phyloP scores from a whole-genome alignment of 129 eudicot genomes.

The sunflower (Helianthus annuus) region DNA sequence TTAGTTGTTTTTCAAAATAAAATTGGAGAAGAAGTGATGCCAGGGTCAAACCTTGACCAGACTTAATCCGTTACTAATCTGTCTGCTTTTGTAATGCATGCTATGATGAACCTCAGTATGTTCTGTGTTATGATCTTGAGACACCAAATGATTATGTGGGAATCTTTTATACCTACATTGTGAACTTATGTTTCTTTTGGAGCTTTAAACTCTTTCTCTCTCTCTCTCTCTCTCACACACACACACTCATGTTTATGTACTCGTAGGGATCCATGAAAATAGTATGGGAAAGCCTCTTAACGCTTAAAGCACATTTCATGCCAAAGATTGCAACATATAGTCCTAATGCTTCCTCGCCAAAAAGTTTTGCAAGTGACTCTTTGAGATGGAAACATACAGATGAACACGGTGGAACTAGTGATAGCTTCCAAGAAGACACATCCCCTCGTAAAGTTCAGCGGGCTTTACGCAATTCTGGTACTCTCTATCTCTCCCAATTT shows the following conservation, averaged over 20 bases:
- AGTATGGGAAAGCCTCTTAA: conserved; percentile 69
- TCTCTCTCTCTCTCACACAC: neutral
- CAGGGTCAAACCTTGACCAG: neutral
- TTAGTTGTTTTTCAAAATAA: neutral
- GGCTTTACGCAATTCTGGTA: conserved; percentile 56
- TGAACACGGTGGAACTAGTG: conserved; percentile 33
- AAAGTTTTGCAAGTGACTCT: conserved; percentile 38
- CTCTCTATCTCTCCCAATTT: conserved; percentile 18
- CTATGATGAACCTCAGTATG: neutral
- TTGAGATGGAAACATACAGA: conserved; percentile 39
- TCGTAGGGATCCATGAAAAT: conserved; percentile 89
- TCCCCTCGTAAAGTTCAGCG: conserved; percentile 47
- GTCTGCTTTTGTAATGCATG: neutral
- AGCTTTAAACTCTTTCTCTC: neutral
- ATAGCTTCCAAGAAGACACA: conserved; percentile 33
- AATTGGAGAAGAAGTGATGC: neutral
- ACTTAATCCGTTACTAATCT: neutral
- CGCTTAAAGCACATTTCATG: conserved; percentile 62
- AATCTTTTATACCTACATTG: neutral
- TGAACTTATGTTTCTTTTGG: neutral
- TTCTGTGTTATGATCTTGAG: neutral
- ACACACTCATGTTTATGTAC: neutral
- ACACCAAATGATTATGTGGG: neutral
- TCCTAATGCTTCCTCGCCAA: conserved; percentile 31
- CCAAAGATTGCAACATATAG: conserved; percentile 37